Base-by-base conservation (phyloP, 1,284 basidiomycete genomes). In the Malassezia restricta region DNA sequence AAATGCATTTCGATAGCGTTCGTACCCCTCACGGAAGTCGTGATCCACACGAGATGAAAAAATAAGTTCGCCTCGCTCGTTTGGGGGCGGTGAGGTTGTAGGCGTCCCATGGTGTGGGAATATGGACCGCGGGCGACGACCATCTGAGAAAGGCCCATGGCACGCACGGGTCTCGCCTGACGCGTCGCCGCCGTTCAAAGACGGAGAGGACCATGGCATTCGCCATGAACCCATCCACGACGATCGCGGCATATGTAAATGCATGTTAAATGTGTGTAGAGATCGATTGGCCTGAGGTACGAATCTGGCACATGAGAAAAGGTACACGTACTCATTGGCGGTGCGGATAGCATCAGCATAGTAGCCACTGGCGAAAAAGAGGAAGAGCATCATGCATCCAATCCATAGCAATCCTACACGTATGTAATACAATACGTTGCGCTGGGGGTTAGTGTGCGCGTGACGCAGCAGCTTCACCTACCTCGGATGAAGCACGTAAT, bases 321-420 rank as follows among this genome's bases (percentile, higher is more conserved):
- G 33, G 24, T 15, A n/a, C 4, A 58, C 46, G 62, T 71, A 89
- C 90, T 85, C 84, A 76, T 95, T 90, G 8, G 92, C 90, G 68
- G 95, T 95, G 0, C 82, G 84, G 62, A 98, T 94, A 76, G 92
- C 90, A 75, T 96, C 91, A 7, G 85, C 80, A 68, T 96, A 96
- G 81, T 94, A 85, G 7, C 92, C 92, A 63, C 86, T 91, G 1
- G 89, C 88, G 71, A 96, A 96, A 79, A 98, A 96, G 35, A 98
- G 79, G 30, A 86, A 82, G 7, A 96, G 80, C 0, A 89, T 94
- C 9, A 88, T 91, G 38, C 59, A 51, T 37, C 63, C 61, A 41
- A 73, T 59, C 52, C 63, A 60, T n/a, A 71, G 52, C 14, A 66
- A 54, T 3, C 59, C 63, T 3, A 66, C 51, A 3, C 63, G 47